phyloP scores from a whole-genome alignment of 73 alveolate species.

The Effrenium voratum region DNA sequence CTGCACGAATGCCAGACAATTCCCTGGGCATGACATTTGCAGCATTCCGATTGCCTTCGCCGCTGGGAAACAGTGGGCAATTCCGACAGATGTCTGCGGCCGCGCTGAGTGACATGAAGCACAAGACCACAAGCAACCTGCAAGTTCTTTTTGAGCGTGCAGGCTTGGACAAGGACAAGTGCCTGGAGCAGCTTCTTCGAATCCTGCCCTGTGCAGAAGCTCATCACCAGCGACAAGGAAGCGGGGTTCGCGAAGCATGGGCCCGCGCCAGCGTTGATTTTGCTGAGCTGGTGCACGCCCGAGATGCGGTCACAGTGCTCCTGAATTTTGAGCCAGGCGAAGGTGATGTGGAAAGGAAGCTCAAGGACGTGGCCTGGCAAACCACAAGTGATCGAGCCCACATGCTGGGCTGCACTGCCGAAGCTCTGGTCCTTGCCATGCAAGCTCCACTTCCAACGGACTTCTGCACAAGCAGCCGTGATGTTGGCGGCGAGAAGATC shows the following conservation, averaged over 20 bases:
- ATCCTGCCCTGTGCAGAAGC: constrained; percentile 15
- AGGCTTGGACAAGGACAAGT: neutral
- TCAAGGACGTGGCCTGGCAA: neutral
- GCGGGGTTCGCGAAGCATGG: neutral
- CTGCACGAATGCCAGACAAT: neutral
- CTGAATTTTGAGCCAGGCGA: neutral
- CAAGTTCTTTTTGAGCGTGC: neutral
- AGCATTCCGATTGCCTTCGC: neutral
- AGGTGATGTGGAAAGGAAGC: neutral
- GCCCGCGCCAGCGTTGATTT: neutral
- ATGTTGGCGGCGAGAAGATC: neutral
- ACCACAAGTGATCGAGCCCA: neutral
- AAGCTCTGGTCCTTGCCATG: neutral
- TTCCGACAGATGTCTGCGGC: neutral
- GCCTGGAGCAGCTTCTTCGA: neutral
- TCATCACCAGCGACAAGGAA: neutral
- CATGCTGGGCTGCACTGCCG: neutral
- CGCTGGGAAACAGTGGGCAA: neutral
- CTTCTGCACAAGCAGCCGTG: neutral
- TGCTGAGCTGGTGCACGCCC: neutral
- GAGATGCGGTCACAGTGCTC: neutral
- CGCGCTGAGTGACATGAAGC: neutral
- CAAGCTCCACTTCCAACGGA: neutral
- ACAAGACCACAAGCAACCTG: neutral
- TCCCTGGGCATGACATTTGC: neutral